Conservation (phyloP, 768 basidiomycete genomes). For the Lactarius pseudohatsudake region DNA sequence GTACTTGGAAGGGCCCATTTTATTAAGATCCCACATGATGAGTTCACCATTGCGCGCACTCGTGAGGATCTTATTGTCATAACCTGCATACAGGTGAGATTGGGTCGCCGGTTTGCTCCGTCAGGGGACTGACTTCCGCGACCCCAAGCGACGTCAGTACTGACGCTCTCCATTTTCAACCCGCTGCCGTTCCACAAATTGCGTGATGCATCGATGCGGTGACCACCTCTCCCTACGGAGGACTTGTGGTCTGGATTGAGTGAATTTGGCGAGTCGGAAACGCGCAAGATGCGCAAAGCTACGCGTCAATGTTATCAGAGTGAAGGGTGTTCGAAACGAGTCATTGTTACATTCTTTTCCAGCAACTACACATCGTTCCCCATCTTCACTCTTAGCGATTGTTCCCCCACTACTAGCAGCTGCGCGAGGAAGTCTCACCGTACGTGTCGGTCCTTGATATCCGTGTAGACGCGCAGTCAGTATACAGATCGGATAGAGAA, state of each 20-base stretch:
- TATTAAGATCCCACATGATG: conserved; percentile 80
- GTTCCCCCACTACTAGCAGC: conserved; percentile 62
- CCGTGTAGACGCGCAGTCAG: conserved; percentile 48
- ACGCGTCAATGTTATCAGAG: background rate
- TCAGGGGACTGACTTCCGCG: conserved; percentile 51
- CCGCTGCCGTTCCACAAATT: conserved; percentile 80
- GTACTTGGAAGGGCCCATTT: conserved; percentile 63
- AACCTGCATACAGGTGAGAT: conserved; percentile 44
- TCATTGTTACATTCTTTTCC: conserved; percentile 66
- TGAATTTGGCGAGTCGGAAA: conserved; percentile 49
- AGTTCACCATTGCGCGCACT: conserved; percentile 81
- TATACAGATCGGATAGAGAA: conserved; percentile 33
- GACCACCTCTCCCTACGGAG: conserved; percentile 63
- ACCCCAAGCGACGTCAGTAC: conserved; percentile 82
- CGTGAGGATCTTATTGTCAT: conserved; percentile 74
- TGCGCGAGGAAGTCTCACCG: conserved; percentile 60
- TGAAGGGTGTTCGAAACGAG: background rate
- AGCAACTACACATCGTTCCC: conserved; percentile 64
- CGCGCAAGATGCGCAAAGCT: conserved; percentile 44
- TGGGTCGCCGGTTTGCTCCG: background rate
- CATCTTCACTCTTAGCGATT: conserved; percentile 68
- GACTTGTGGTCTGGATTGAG: conserved; percentile 40
- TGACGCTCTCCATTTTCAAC: conserved; percentile 74
- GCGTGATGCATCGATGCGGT: conserved; percentile 67
- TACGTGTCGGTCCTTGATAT: conserved; percentile 46